Evolutionary conservation across 164 flowering plant genomes (phyloP), one percentile per base, ranked within the genome.

Genomic region (Saururus chinensis): DNA sequence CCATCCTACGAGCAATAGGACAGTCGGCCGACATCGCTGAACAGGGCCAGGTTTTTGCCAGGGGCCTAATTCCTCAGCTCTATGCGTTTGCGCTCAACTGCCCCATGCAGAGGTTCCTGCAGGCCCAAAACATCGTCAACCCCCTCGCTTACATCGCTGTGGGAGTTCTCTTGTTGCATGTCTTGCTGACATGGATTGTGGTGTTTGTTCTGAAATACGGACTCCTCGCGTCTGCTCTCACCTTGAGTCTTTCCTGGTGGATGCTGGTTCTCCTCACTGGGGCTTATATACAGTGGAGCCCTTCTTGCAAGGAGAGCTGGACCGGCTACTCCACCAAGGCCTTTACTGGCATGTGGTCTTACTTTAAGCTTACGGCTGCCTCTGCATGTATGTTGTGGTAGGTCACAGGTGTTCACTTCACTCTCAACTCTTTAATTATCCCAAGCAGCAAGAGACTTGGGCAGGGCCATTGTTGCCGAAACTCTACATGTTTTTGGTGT

Each of bases 301-400:
- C 89, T 2, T 70, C 74, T 45, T 85, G 87, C 56, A 80, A 68
- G 71, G 68, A 82, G 30, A 84, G 85, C 24, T 87, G 95, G 95
- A 76, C 81, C 3, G 96, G 96, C 20, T 79, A 87, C 61, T 82
- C 95, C 13, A 4, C 57, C 19, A 68, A 66, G 60, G 93, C 96
- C 45, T 85, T 89, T 51, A 65, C 35, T 13, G 97, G 91, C 20
- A 71, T 87, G 12, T 87, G 88, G 89, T 73, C 88, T 65, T 89
- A 83, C 52, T 76, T 84, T 77, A 89, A 83, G 74, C 77, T 89
- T 20, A 86, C 88, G 23, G 54, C 81, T 40, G 77, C 92, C 30
- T 88, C 96, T 59, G 92, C 96, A 54, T 69, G 86, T 25, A 88
- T 88, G 92, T 60, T 88, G 17, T 83, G 90, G 96, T 88, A 72